Base-by-base conservation (phyloP, 2,329 filamentous ascomycete species). In the Alternaria sp. region DNA sequence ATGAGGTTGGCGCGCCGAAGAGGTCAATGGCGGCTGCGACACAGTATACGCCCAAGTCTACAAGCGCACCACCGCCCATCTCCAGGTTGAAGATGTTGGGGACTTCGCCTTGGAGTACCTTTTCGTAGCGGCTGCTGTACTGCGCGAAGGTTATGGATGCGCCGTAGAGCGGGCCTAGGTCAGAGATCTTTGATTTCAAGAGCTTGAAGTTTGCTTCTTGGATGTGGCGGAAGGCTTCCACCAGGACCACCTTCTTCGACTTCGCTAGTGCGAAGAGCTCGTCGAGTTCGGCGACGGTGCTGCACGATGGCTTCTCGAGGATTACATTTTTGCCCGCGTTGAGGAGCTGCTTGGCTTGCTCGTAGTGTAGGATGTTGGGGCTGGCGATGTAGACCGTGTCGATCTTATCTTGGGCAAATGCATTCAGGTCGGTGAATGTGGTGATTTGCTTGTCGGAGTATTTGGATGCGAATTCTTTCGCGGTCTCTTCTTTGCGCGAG, bases 161-260 rank as follows among this genome's bases (percentile, higher is more conserved):
- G 49, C 83, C 83, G 60, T 80, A 81, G 49, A 85, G 75, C 0
- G 71, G 71, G 0, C 83, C 83, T 3, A 85, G 68, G n/a, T 72
- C 73, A 44, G 76, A 71, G 18, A 83, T 73, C 10, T 70, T 70
- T 7, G 71, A 63, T 47, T 82, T 81, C 30, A 85, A 70, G 28
- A 81, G 71, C 58, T 82, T 81, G 78, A 83, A 85, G 71, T 85
- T 85, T 45, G 77, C 75, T 73, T 85, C 84, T 73, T 84, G 84
- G 54, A 85, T 80, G 69, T 85, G 84, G 37, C 84, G 76, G 76
- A 79, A 84, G 15, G 84, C 84, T 73, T 85, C 84, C 60, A 85
- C 78, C 14, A 85, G 70, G 63, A 82, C 80, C 10, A 84, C 77
- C 15, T 75, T 72, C 21, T 84, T 78, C 41, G 75, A 71, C 46